phyloP scores from a whole-genome alignment of 169 alveolate genomes.

The Plasmodium gonderi region DNA sequence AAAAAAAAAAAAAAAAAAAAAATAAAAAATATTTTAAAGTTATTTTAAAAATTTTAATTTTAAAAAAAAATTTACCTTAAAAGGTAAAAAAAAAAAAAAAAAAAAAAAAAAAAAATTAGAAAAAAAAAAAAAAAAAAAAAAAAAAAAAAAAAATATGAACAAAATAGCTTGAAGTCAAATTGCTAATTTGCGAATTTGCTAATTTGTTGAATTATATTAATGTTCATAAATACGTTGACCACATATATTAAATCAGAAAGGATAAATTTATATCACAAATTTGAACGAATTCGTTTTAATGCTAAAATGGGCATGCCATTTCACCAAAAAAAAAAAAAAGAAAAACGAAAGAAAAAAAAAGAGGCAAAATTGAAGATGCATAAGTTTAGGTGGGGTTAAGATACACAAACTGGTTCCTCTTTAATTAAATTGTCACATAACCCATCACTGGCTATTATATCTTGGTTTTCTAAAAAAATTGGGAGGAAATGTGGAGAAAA shows the following conservation, averaged over 20 bases:
- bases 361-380: background rate
- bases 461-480: constrained; percentile 72
- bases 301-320: background rate
- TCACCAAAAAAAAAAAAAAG: background rate
- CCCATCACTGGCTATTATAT: constrained; percentile 67
- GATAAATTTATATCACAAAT: background rate
- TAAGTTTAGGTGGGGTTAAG: background rate
- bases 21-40: too few species aligned
- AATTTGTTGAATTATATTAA: background rate
- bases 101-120: too few species aligned
- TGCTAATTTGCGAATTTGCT: background rate
- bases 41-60: too few species aligned
- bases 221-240: background rate
- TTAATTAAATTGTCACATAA: constrained; percentile 15
- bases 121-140: too few species aligned
- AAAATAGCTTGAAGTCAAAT: background rate
- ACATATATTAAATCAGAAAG: background rate
- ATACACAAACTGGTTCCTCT: constrained; percentile 27
- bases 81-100: background rate
- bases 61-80: background rate
- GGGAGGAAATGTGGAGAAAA: background rate
- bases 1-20: background rate
- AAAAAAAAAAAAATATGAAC: background rate
- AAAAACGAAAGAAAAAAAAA: background rate
- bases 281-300: background rate